These are phyloP conservation scores for Suillus tomentosus DNA, from an alignment of 768 basidiomycete genomes.

Conservation along the genomic window DNA sequence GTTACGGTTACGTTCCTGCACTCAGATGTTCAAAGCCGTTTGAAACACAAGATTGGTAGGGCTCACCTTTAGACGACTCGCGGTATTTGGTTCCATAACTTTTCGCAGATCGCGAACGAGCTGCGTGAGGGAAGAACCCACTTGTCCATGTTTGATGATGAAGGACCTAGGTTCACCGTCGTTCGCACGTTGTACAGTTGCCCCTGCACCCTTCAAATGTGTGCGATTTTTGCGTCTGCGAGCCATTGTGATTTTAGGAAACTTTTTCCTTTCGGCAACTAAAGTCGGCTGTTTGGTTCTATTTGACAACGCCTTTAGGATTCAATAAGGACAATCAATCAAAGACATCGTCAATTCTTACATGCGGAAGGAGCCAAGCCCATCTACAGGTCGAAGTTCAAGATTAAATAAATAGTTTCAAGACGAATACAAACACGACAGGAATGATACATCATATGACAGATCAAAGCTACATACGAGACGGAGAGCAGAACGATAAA, in stretches of 20 bases:
- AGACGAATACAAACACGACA: slow-evolving; percentile 12
- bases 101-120: slow-evolving; percentile 92
- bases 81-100: slow-evolving; percentile 98
- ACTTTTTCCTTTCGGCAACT: slow-evolving; percentile 3
- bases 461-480: slow-evolving; percentile 31
- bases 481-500: slow-evolving; percentile 8
- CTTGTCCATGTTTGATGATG: slow-evolving; percentile 94
- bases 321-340: slow-evolving; percentile 12
- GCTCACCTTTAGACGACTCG: slow-evolving; percentile 79
- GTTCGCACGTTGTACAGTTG: slow-evolving; percentile 32
- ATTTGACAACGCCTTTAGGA: slow-evolving; percentile 19
- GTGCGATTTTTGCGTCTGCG: slow-evolving; percentile 80
- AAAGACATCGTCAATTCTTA: slow-evolving; percentile 1
- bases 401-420: slow-evolving; percentile 13
- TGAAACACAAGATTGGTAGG: slow-evolving; percentile 4
- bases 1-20: slow-evolving; percentile 86
- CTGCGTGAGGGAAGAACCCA: slow-evolving; percentile 83
- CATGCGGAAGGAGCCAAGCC: slow-evolving; percentile 12
- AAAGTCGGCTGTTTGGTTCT: slow-evolving; percentile 25
- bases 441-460: slow-evolving; percentile 32
- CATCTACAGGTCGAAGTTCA: slow-evolving; percentile 16
- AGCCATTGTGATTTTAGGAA: slow-evolving; percentile 48
- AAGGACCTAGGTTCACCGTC: slow-evolving; percentile 81
- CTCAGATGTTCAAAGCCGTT: slow-evolving; percentile 15
- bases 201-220: slow-evolving; percentile 64